These are phyloP conservation scores for Colletotrichum eremochloae DNA, from an alignment of 2,329 filamentous ascomycete genomes.

Conservation along the genomic window DNA sequence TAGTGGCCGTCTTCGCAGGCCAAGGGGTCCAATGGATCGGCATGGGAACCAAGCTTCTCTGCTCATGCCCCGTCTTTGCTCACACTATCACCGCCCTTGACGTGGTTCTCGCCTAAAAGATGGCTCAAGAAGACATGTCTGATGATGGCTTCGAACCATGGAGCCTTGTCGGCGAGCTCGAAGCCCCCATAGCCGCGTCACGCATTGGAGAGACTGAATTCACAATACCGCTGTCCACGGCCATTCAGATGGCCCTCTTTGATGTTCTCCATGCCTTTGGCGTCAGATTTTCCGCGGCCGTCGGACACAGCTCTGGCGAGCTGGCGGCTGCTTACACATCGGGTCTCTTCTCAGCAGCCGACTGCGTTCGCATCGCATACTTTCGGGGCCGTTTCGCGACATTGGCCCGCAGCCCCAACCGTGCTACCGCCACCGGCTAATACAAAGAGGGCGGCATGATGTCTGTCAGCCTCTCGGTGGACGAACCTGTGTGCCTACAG, in stretches of 20 bases:
- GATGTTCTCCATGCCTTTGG: slow-evolving; percentile 45
- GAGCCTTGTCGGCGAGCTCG: slow-evolving; percentile 6
- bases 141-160: not conserved
- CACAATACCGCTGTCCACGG: slow-evolving; percentile 54
- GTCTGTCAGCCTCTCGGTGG: not conserved
- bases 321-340: slow-evolving; percentile 42
- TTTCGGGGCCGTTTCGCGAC: slow-evolving; percentile 23
- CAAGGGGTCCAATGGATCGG: slow-evolving; percentile 46
- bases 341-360: slow-evolving; percentile 34
- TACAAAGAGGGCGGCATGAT: slow-evolving; percentile 8
- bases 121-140: not conserved
- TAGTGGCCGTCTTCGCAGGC: slow-evolving; percentile 44
- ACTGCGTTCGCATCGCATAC: slow-evolving; percentile 25
- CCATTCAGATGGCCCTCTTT: slow-evolving; percentile 52
- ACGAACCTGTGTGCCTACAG: no score
- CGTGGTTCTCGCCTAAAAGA: slow-evolving; percentile 15
- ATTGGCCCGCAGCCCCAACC: not conserved
- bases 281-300: slow-evolving; percentile 30
- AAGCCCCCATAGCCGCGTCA: not conserved
- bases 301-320: slow-evolving; percentile 43
- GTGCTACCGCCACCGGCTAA: not conserved
- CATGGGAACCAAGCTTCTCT: slow-evolving; percentile 44
- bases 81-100: slow-evolving; percentile 37
- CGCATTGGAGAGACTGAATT: slow-evolving; percentile 47
- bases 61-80: slow-evolving; percentile 12